Evolutionary conservation across 2,329 filamentous ascomycete genomes (phyloP), one percentile per base, ranked within the genome.

Genomic region (Sarocladium brachiariae): DNA sequence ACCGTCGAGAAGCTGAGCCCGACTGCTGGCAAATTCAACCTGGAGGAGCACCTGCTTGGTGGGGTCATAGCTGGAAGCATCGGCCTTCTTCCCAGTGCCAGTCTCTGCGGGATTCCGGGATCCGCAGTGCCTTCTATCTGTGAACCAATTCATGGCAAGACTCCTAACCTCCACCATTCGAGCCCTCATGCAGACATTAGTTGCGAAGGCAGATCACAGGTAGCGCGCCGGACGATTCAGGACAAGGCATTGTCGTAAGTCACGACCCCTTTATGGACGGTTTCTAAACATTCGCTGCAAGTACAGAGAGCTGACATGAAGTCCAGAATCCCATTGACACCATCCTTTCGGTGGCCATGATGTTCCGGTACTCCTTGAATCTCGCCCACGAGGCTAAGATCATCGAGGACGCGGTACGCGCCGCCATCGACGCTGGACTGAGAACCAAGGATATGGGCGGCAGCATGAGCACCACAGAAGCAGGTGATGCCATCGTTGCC

Each of bases 261-360:
- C 16, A 41, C n/a, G n/a, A 21, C 49, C 38, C 19, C 10, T 51
- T 52, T 48, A 21, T 25, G 38, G 45, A 19, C n/a, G 27, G 39
- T 50, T 52, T 19, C 16, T 49, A 39, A 45, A 30, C 30, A 51
- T 53, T 51, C 45, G 25, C 51, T 50, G 35, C 53, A 50, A 50
- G 35, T 41, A 46, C 35, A 55, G 51, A n/a, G n/a, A 53, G 50
- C 53, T 55, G 50, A 53, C 50, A 47, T 51, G 9, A 39, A 13
- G 30, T 39, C 35, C 18, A 47, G 50, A 67, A 71, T 76, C 92
- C 92, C 30, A 77, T 97, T 54, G 92, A 91, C 49, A 91, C 89
- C 50, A 89, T 97, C 56, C 80, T 97, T 38, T 96, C 90, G 11
- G 79, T 95, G 13, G 89, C 89, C 61, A 96, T 97, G 90, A 88